Conservation (phyloP, 148 eudicot species). For the Persicaria tinctoria region DNA sequence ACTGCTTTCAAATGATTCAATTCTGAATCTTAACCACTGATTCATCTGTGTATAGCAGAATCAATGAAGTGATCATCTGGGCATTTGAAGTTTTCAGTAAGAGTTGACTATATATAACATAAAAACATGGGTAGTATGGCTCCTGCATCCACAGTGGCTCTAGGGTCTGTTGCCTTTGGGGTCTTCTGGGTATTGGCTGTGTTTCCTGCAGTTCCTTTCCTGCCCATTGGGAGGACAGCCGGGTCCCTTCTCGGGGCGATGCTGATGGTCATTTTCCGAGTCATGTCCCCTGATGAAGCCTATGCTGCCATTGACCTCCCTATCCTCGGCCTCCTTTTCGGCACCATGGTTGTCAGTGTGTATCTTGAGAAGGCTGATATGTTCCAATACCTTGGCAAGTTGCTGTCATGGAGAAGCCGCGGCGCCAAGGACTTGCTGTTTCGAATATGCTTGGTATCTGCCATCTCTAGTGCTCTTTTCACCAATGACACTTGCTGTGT, state of each 20-base stretch:
- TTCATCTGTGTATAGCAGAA: too few relatives aligned
- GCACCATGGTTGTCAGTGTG: conserved; percentile 93
- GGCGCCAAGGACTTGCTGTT: conserved; percentile 81
- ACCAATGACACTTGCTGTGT: conserved; percentile 86
- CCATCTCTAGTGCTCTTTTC: conserved; percentile 80
- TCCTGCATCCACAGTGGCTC: conserved; percentile 24
- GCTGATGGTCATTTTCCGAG: conserved; percentile 75
- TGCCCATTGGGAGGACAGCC: conserved; percentile 81
- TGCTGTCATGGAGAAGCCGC: conserved; percentile 56
- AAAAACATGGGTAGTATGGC: conserved; percentile 4
- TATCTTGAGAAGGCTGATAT: conserved; percentile 92
- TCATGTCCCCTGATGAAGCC: conserved; percentile 74
- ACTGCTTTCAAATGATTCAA: too few relatives aligned
- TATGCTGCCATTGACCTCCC: conserved; percentile 88
- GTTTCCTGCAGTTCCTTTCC: conserved; percentile 72
- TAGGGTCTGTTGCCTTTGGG: conserved; percentile 71
- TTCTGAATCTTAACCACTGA: too few relatives aligned
- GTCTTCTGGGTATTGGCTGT: conserved; percentile 89
- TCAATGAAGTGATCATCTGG: too few relatives aligned
- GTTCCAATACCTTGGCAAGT: conserved; percentile 74
- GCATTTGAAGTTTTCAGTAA: neutral
- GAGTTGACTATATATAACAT: neutral
- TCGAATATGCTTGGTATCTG: conserved; percentile 71
- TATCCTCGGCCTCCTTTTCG: conserved; percentile 73
- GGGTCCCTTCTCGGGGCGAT: conserved; percentile 89